Conservation (phyloP, 805 yeast species). For the Debaryomyces castellii region DNA sequence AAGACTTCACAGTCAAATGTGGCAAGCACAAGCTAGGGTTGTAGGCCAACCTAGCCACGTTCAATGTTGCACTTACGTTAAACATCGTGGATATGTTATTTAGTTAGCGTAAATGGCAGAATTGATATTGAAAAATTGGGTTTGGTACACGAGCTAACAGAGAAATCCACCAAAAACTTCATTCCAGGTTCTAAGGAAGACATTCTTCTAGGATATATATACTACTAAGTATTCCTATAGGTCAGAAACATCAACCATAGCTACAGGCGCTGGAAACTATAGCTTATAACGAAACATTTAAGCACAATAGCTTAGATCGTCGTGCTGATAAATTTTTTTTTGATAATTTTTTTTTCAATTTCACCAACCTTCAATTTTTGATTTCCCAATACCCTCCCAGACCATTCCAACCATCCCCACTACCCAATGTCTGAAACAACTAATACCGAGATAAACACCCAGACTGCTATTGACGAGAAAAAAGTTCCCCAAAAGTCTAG, state of each 20-base stretch:
- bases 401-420: too few species aligned
- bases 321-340: too few species aligned
- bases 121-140: neutral
- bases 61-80: conserved; percentile 78
- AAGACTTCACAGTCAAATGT: conserved; percentile 52
- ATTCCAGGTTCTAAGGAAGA: too few species aligned
- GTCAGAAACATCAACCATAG: too few species aligned
- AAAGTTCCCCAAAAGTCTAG: conserved; percentile 4
- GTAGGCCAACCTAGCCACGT: conserved; percentile 55
- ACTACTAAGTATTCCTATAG: neutral
- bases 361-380: too few species aligned
- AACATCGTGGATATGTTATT: conserved; percentile 23
- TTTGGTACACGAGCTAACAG: neutral
- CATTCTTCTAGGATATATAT: too few species aligned
- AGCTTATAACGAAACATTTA: too few species aligned
- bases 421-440: neutral
- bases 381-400: too few species aligned
- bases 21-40: conserved; percentile 75
- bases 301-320: neutral
- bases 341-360: neutral
- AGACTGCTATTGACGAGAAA: neutral
- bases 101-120: neutral
- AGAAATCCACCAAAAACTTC: neutral
- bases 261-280: too few species aligned
- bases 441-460: neutral